phyloP scores from a whole-genome alignment of 2,329 filamentous ascomycete genomes.

The Beauveria australis region DNA sequence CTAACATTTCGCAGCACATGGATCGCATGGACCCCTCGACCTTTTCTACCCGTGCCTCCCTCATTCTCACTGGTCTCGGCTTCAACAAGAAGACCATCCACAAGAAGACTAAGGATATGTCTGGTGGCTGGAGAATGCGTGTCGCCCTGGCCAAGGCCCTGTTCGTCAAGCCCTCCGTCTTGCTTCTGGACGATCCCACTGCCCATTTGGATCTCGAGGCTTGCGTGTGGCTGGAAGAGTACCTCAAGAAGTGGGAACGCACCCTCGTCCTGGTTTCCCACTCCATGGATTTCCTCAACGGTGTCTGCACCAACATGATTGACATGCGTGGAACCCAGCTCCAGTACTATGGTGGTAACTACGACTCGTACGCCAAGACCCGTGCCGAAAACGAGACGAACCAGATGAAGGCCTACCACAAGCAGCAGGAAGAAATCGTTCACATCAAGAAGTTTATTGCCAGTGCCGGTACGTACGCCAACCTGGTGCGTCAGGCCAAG shows the following conservation, averaged over 20 bases:
- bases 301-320: conserved; percentile 96
- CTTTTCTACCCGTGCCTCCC: conserved; percentile 88
- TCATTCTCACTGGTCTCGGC: conserved; percentile 95
- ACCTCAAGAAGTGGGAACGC: conserved; percentile 98
- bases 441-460: conserved; percentile 99
- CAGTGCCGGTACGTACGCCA: conserved; percentile 98
- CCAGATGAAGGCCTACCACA: conserved; percentile 97
- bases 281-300: conserved; percentile 98
- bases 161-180: conserved; percentile 93
- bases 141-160: conserved; percentile 94
- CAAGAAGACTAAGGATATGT: conserved; percentile 99
- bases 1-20: conserved; percentile 61
- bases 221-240: conserved; percentile 99
- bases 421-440: conserved; percentile 97
- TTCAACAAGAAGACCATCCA: conserved; percentile 98
- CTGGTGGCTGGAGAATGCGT: conserved; percentile 99
- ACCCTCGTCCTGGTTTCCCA: conserved; percentile 95
- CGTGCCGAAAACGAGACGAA: conserved; percentile 90
- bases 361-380: conserved; percentile 96
- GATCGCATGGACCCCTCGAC: conserved; percentile 98
- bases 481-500: conserved; percentile 97
- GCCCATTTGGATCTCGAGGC: conserved; percentile 99
- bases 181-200: conserved; percentile 95
- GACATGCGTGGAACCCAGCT: conserved; percentile 90
- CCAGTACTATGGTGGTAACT: conserved; percentile 99